These are phyloP conservation scores for Crucibulum parvulum DNA, from an alignment of 1,284 basidiomycete genomes.

Conservation along the genomic window DNA sequence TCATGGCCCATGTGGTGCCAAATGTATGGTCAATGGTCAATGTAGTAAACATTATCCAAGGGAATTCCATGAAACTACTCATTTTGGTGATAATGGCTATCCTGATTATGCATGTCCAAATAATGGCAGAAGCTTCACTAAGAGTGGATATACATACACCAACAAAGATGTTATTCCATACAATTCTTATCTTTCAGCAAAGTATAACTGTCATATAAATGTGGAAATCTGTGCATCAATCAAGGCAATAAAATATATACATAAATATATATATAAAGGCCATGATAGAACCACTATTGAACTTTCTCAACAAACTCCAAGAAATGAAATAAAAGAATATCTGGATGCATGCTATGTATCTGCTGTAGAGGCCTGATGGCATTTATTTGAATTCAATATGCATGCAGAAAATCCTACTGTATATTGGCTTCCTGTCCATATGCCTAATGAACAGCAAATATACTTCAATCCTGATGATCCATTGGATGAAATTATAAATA, in stretches of 20 bases:
- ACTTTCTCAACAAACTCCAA: constrained; percentile 14
- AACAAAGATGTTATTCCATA: constrained; percentile 12
- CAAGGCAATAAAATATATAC: constrained; percentile 44
- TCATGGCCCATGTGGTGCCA: constrained; percentile 54
- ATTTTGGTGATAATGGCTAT: constrained; percentile 42
- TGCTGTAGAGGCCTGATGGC: constrained; percentile 39
- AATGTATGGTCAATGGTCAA: constrained; percentile 46
- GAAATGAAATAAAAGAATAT: constrained; percentile 40
- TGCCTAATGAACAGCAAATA: constrained; percentile 38
- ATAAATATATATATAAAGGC: constrained; percentile 53
- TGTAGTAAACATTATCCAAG: constrained; percentile 43
- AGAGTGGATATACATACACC: not conserved
- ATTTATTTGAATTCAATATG: constrained; percentile 36
- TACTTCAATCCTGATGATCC: constrained; percentile 32
- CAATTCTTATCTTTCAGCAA: not conserved
- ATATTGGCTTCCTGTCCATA: constrained; percentile 40
- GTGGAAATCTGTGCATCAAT: constrained; percentile 34
- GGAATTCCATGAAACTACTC: constrained; percentile 33
- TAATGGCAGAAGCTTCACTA: constrained; percentile 7
- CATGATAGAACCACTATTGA: constrained; percentile 33
- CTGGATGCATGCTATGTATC: constrained; percentile 43
- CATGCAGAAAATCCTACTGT: constrained; percentile 36
- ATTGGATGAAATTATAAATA: constrained; percentile 23
- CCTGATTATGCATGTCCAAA: constrained; percentile 27
- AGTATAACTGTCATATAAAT: constrained; percentile 47